A percentile compares a stretch with the other conserved stretches of the same genome.
Evolutionary conservation across 2,329 filamentous ascomycete species (phyloP).

Genomic region (Exophiala phaeomuriformis): DNA sequence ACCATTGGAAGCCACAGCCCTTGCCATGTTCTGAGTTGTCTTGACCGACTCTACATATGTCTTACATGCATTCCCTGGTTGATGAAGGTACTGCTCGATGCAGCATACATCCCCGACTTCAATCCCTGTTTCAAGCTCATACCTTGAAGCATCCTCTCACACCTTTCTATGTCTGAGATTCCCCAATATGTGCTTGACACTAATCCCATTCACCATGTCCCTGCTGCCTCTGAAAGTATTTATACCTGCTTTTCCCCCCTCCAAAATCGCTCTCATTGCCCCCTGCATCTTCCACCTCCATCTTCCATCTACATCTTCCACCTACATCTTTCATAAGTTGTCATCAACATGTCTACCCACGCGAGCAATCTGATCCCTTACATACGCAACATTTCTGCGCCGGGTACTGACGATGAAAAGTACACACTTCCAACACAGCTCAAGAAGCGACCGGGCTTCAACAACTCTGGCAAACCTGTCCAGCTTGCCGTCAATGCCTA

Average conservation of each 20-base stretch:
- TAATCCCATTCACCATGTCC: constrained; percentile 1
- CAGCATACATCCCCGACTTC: constrained; percentile 1
- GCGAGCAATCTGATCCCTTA: constrained; percentile 5
- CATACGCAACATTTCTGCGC: constrained; percentile 28
- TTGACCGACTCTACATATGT: not conserved
- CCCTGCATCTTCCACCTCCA: not conserved
- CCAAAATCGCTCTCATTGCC: not conserved
- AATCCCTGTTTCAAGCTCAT: not conserved
- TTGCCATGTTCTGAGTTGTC: not conserved
- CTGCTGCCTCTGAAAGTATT: constrained; percentile 3
- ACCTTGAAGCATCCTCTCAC: not conserved
- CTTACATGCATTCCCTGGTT: not conserved
- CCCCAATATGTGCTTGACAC: not conserved
- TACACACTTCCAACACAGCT: constrained; percentile 32
- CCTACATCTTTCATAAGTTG: not conserved
- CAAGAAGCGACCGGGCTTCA: constrained; percentile 49
- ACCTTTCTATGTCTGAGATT: not conserved
- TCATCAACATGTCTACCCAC: not conserved
- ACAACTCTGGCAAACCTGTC: constrained; percentile 50
- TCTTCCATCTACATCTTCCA: not conserved
- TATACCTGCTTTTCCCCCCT: constrained; percentile 1
- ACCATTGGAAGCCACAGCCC: not conserved
- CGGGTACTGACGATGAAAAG: constrained; percentile 30
- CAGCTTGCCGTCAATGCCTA: constrained; percentile 65
- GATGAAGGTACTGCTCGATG: not conserved